Evolutionary conservation across 352 stramenopile genomes (phyloP).

Genomic region (Globisporangium nodosum): DNA sequence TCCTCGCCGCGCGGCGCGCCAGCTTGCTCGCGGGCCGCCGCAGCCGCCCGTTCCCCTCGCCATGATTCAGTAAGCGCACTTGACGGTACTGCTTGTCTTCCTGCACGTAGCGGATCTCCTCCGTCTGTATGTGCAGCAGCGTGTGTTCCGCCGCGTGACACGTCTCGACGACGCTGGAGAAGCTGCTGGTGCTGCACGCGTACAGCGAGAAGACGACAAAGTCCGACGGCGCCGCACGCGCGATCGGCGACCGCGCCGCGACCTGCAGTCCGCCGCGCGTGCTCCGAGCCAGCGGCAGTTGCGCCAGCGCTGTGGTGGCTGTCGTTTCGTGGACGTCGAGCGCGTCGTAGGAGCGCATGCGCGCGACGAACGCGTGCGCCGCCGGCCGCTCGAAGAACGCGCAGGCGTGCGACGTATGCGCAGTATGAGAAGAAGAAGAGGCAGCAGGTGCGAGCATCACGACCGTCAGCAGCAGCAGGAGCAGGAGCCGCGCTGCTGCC

Average conservation of each 20-base stretch:
- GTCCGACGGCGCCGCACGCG: conserved; percentile 38
- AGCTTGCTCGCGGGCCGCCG: conserved; percentile 1
- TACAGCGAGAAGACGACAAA: conserved; percentile 57
- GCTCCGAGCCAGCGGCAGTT: background rate
- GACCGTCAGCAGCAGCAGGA: background rate
- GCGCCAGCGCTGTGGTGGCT: conserved; percentile 13
- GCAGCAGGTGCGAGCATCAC: background rate
- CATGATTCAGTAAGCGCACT: conserved; percentile 5
- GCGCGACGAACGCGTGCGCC: conserved; percentile 34
- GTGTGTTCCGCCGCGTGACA: conserved; percentile 22
- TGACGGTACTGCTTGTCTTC: conserved; percentile 45
- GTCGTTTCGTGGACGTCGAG: conserved; percentile 22
- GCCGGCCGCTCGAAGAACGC: conserved; percentile 28
- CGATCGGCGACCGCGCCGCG: conserved; percentile 19
- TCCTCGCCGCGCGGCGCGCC: conserved; percentile 12
- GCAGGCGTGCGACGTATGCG: conserved; percentile 14
- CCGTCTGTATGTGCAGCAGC: conserved; percentile 6
- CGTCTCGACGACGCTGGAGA: background rate
- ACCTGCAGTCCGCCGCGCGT: conserved; percentile 10
- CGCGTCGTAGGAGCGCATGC: conserved; percentile 23
- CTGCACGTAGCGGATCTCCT: conserved; percentile 31
- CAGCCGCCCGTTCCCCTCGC: conserved; percentile 13
- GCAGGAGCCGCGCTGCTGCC: background rate
- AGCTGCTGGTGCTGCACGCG: conserved; percentile 18
- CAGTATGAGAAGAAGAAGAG: background rate